These are phyloP conservation scores for Diaporthe helianthi DNA, from an alignment of 2,329 filamentous ascomycete species.

Conservation along the genomic window DNA sequence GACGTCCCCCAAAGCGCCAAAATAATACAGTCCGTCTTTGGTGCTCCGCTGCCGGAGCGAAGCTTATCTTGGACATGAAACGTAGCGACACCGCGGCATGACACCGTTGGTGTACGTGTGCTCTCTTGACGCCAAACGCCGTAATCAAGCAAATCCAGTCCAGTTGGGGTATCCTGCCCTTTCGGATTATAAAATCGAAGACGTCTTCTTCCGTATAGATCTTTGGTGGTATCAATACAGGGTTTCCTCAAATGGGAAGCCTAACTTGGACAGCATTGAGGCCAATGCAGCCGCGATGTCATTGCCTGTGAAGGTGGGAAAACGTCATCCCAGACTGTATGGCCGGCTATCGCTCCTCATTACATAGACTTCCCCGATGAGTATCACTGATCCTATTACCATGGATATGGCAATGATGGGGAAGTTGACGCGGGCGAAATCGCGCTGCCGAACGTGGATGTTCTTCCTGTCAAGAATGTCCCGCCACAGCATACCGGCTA, in stretches of 20 bases:
- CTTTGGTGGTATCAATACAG: not conserved
- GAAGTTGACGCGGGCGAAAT: conserved; percentile 73
- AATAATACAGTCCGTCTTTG: not conserved
- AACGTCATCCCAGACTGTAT: conserved; percentile 41
- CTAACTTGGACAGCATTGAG: not conserved
- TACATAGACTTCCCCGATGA: conserved; percentile 71
- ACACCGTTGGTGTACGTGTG: not conserved
- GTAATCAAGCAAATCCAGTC: not conserved
- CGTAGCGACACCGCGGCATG: not conserved
- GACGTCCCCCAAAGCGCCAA: not conserved
- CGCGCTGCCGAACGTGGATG: conserved; percentile 67
- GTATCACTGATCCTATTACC: conserved; percentile 66
- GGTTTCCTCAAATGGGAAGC: not conserved
- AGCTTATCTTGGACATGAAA: not conserved
- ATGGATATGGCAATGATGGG: conserved; percentile 75
- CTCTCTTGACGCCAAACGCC: not conserved
- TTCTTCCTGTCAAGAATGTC: conserved; percentile 74
- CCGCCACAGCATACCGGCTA: conserved; percentile 76
- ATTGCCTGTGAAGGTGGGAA: not conserved
- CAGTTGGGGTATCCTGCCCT: not conserved
- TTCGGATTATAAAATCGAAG: not conserved
- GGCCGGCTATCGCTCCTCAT: conserved; percentile 49
- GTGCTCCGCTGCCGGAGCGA: conserved; percentile 3
- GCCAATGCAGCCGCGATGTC: not conserved
- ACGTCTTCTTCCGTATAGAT: not conserved